A percentile compares a stretch with the other conserved stretches of the same genome.
Evolutionary conservation across 148 eudicot species (phyloP).

Genomic region (Amaranthus hypochondriacus): DNA sequence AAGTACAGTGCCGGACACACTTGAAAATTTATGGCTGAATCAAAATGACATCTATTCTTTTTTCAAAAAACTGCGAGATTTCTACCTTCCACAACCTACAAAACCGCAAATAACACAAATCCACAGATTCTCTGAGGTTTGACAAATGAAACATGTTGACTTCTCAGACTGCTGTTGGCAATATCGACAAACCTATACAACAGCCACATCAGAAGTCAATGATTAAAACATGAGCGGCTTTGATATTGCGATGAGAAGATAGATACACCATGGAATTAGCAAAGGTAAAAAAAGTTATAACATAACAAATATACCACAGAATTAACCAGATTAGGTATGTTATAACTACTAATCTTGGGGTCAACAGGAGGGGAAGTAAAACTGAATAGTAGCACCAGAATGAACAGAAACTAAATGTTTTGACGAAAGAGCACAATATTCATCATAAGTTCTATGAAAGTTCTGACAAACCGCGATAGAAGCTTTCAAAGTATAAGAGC

Average conservation of each 20-base stretch:
- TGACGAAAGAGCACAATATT: background rate
- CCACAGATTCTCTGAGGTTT: constrained; percentile 94
- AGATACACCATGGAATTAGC: background rate
- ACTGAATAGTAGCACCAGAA: background rate
- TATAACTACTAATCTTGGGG: background rate
- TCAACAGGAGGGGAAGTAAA: background rate
- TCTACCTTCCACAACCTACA: constrained; percentile 95
- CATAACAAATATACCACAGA: too few species aligned
- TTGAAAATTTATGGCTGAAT: background rate
- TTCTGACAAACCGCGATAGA: too few species aligned
- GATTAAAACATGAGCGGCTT: background rate
- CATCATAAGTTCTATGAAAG: background rate
- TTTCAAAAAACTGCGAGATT: background rate
- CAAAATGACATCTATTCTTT: background rate
- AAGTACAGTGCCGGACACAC: background rate
- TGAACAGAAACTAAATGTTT: background rate
- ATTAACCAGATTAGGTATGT: background rate
- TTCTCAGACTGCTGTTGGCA: constrained; percentile 97
- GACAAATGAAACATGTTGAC: constrained; percentile 79
- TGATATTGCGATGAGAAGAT: background rate
- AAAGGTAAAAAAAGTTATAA: too few species aligned
- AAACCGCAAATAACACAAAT: constrained; percentile 90
- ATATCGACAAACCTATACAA: constrained; percentile 84
- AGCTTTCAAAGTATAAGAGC: background rate
- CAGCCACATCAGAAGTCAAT: background rate